phyloP scores from a whole-genome alignment of 2,329 filamentous ascomycete species.

The Thermothelomyces thermophilus region DNA sequence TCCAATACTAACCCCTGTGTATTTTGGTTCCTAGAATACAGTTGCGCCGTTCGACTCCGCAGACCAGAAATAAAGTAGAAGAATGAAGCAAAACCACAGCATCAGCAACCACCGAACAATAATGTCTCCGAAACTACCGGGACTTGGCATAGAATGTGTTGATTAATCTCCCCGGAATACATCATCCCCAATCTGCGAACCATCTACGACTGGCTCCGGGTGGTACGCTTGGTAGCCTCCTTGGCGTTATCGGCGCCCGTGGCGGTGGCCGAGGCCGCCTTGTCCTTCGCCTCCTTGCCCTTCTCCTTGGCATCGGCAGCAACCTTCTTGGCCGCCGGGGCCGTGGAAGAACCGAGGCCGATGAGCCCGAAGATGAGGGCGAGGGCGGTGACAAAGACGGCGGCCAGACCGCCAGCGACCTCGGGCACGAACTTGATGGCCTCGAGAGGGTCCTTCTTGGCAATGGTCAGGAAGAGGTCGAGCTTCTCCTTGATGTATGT shows the following conservation, averaged over 20 bases:
- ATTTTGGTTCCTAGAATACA: constrained; percentile 25
- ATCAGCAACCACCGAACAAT: constrained; percentile 3
- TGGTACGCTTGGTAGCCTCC: constrained; percentile 56
- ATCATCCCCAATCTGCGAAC: neutral
- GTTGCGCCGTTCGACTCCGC: constrained; percentile 22
- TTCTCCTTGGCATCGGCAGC: constrained; percentile 61
- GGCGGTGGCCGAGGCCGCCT: constrained; percentile 54
- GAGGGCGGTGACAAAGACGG: constrained; percentile 62
- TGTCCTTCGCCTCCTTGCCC: constrained; percentile 68
- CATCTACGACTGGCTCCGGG: constrained; percentile 48
- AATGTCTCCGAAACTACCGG: neutral
- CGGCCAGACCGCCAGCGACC: constrained; percentile 73
- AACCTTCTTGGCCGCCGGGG: constrained; percentile 67
- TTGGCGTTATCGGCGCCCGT: constrained; percentile 67
- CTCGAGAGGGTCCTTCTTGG: constrained; percentile 71
- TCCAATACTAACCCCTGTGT: constrained; percentile 17
- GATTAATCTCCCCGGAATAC: constrained; percentile 4
- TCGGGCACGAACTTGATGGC: constrained; percentile 88
- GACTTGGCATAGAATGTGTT: neutral
- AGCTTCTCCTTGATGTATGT: constrained; percentile 86
- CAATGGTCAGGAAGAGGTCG: constrained; percentile 81
- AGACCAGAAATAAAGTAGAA: constrained; percentile 19
- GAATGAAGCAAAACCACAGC: constrained; percentile 14
- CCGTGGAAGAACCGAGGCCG: constrained; percentile 55
- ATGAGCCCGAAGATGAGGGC: constrained; percentile 45